Evolutionary conservation across 2,329 filamentous ascomycete genomes (phyloP).

Genomic region (Neopestalotiopsis sp.): DNA sequence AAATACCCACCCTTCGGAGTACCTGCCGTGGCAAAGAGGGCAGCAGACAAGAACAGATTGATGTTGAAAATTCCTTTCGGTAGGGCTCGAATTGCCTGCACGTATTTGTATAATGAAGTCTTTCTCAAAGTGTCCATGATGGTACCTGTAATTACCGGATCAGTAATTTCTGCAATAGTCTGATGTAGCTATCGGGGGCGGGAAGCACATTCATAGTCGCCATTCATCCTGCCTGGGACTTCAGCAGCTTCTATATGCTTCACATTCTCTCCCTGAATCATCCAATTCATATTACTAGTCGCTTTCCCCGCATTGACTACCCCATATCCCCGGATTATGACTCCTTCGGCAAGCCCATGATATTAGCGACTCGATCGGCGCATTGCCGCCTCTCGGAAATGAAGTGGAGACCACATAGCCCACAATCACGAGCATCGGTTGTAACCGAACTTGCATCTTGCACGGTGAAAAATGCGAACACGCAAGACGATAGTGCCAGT

Average conservation of each 20-base stretch:
- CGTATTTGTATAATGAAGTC: constrained; percentile 24
- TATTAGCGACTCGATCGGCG: not conserved
- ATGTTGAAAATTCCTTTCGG: constrained; percentile 26
- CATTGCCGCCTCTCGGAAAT: not conserved
- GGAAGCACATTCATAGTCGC: too few species aligned
- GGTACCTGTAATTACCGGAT: not conserved
- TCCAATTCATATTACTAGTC: not conserved
- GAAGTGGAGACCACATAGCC: not conserved
- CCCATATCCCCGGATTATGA: not conserved
- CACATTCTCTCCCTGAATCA: not conserved
- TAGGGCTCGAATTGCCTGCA: constrained; percentile 21
- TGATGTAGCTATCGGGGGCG: too few species aligned
- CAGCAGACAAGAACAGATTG: constrained; percentile 23
- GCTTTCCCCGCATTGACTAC: not conserved
- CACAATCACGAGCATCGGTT: not conserved
- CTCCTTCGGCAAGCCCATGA: not conserved
- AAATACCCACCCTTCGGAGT: constrained; percentile 22
- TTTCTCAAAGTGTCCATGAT: constrained; percentile 6
- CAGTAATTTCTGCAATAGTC: too few species aligned
- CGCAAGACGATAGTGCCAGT: too few species aligned
- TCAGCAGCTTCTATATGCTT: not conserved
- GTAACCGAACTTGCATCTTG: not conserved
- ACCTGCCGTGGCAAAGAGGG: constrained; percentile 28
- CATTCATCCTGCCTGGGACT: not conserved
- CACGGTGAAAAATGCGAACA: not conserved